These are phyloP conservation scores for Nemania sp. DNA, from an alignment of 2,329 filamentous ascomycete species.

Conservation along the genomic window DNA sequence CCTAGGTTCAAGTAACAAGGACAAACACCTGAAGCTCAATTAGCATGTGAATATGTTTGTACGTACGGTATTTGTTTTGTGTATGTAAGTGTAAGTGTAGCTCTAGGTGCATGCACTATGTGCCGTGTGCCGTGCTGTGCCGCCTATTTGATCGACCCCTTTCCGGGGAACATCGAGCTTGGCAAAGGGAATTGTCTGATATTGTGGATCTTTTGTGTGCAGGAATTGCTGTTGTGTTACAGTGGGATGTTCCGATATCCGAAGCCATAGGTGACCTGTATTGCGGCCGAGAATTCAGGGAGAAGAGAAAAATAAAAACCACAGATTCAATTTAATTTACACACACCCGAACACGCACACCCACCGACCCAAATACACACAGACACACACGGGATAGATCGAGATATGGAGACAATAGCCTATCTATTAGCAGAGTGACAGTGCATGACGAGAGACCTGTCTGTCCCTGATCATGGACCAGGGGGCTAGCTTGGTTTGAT, in stretches of 20 bases:
- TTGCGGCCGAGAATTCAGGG: constrained; percentile 3
- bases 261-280: background rate
- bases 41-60: background rate
- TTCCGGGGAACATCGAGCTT: constrained; percentile 9
- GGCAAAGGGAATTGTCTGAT: constrained; percentile 12
- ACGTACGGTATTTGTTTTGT: background rate
- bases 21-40: background rate
- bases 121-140: background rate
- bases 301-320: constrained; percentile 3
- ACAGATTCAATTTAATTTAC: background rate
- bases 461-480: background rate
- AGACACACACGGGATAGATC: too few relatives aligned
- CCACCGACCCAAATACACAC: too few relatives aligned
- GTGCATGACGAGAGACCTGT: background rate
- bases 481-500: constrained; percentile 18
- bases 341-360: too few relatives aligned
- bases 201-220: background rate
- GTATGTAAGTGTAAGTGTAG: background rate
- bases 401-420: background rate
- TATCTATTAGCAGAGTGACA: too few relatives aligned
- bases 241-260: background rate
- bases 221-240: constrained; percentile 19
- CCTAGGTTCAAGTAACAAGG: background rate
- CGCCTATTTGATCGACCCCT: background rate
- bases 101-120: background rate